Conservation (phyloP, 169 alveolate genomes). For the Babesia microti region DNA sequence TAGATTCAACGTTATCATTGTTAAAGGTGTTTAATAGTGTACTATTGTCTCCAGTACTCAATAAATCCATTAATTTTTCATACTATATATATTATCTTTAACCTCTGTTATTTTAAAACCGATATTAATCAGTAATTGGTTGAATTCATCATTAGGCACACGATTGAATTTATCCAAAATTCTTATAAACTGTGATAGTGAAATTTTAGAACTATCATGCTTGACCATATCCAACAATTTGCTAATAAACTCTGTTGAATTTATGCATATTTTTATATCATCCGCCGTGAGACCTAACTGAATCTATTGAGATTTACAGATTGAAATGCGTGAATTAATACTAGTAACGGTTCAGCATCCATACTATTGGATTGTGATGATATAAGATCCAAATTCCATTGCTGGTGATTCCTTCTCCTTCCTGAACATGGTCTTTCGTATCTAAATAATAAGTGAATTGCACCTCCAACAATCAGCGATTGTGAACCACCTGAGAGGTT, state of each 20-base stretch:
- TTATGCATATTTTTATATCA: conserved; percentile 27
- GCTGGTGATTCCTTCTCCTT: conserved; percentile 38
- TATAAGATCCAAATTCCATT: conserved; percentile 42
- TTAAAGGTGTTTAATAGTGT: too few species aligned
- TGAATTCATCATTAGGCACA: conserved; percentile 6
- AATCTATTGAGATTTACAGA: conserved; percentile 1
- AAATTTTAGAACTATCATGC: conserved; percentile 14
- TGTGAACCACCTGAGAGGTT: conserved; percentile 28
- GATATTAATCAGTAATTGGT: background rate
- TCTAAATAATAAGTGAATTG: too few species aligned
- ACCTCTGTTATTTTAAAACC: conserved; percentile 17
- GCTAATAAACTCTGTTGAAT: conserved; percentile 5
- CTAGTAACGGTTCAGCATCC: conserved; percentile 23
- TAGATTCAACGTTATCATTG: too few species aligned
- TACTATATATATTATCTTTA: conserved; percentile 1
- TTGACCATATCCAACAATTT: conserved; percentile 7
- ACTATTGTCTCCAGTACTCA: conserved; percentile 11
- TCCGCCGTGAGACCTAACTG: conserved; percentile 7
- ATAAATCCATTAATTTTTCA: conserved; percentile 2
- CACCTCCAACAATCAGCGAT: conserved; percentile 51
- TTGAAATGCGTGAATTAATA: conserved; percentile 18
- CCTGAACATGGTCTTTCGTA: conserved; percentile 41
- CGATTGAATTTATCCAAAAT: conserved; percentile 37
- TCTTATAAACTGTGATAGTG: conserved; percentile 19
- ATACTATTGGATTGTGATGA: too few species aligned